phyloP scores from a whole-genome alignment of 2,329 filamentous ascomycete species.

The Sclerotinia glacialis region DNA sequence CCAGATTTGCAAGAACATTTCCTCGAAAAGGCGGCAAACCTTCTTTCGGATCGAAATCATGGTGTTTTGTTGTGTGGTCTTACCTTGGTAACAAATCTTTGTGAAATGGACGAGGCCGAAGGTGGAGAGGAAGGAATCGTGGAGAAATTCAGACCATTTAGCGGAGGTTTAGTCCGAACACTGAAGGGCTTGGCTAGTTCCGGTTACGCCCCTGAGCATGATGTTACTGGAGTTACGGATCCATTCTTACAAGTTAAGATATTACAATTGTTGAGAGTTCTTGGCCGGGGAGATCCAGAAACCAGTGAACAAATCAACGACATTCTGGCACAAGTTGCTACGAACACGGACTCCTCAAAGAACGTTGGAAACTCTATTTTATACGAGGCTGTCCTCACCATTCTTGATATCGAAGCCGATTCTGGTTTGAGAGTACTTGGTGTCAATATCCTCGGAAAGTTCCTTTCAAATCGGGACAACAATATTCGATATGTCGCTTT shows the following conservation, averaged over 20 bases:
- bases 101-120: conserved; percentile 90
- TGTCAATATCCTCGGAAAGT: conserved; percentile 98
- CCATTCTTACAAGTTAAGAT: conserved; percentile 98
- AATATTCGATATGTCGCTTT: conserved; percentile 98
- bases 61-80: conserved; percentile 90
- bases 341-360: conserved; percentile 96
- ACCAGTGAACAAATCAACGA: conserved; percentile 98
- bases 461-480: conserved; percentile 97
- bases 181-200: conserved; percentile 91
- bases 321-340: conserved; percentile 94
- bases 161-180: conserved; percentile 82
- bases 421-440: conserved; percentile 90
- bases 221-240: conserved; percentile 96
- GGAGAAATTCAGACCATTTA: conserved; percentile 84
- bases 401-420: conserved; percentile 96
- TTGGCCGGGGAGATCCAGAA: conserved; percentile 80
- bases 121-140: conserved; percentile 86
- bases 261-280: conserved; percentile 76
- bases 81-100: conserved; percentile 86
- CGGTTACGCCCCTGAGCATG: conserved; percentile 95
- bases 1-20: conserved; percentile 98
- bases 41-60: conserved; percentile 91
- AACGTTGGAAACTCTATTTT: conserved; percentile 98
- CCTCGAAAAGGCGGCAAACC: conserved; percentile 82
- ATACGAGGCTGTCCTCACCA: conserved; percentile 95